Percentiles rank a stretch among this genome's conserved stretches.
Evolutionary conservation across 192 early-diverging fungal species (phyloP).

Genomic region (Coemansia sp.): DNA sequence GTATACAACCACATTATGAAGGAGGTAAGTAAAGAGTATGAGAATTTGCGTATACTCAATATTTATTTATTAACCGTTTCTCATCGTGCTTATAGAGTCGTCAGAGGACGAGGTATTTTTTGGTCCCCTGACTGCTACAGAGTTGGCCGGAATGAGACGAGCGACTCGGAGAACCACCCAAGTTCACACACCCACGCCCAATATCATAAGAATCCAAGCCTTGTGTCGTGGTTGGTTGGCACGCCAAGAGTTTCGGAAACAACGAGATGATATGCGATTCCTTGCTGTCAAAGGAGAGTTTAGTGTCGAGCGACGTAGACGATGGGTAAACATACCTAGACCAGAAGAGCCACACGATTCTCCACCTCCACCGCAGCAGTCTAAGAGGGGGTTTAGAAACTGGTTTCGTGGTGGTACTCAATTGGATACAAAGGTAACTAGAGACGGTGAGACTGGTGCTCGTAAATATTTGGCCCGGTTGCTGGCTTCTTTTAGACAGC

Average conservation of each 20-base stretch:
- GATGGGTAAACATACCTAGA: neutral
- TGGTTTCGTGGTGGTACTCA: conserved; percentile 31
- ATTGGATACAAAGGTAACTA: conserved; percentile 20
- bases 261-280: conserved; percentile 27
- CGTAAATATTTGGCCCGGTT: neutral
- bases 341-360: neutral
- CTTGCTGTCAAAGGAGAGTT: conserved; percentile 30
- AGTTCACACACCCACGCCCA: neutral
- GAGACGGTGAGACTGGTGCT: neutral
- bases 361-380: conserved; percentile 5
- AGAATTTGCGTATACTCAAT: neutral
- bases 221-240: conserved; percentile 28
- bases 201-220: conserved; percentile 11
- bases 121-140: conserved; percentile 29
- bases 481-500: neutral
- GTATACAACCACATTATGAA: neutral
- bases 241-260: conserved; percentile 3
- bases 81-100: neutral
- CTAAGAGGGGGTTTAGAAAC: conserved; percentile 28
- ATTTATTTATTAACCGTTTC: neutral
- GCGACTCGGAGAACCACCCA: neutral
- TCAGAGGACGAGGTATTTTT: conserved; percentile 50
- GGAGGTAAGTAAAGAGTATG: neutral
- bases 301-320: conserved; percentile 38
- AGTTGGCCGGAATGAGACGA: conserved; percentile 15